These are phyloP conservation scores for Pyronema omphalodes DNA, from an alignment of 495 filamentous ascomycete species.

Conservation along the genomic window DNA sequence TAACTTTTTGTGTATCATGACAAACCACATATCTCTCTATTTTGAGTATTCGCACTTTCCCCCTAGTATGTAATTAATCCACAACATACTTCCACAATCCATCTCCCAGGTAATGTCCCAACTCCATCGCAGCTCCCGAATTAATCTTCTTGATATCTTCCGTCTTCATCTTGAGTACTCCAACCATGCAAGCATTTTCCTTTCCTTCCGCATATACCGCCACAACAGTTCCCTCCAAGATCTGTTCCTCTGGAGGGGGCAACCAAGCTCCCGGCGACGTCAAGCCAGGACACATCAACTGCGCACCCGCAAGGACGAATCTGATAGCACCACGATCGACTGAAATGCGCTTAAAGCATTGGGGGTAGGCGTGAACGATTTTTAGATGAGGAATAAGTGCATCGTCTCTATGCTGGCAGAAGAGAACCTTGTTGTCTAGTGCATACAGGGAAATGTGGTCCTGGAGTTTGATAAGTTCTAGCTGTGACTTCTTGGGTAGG, in stretches of 20 bases:
- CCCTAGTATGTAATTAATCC: constrained; percentile 31
- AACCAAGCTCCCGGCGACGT: constrained; percentile 64
- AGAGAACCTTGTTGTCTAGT: constrained; percentile 54
- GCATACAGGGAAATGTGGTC: constrained; percentile 76
- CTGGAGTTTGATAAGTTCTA: constrained; percentile 76
- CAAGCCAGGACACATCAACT: constrained; percentile 86
- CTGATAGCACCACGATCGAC: constrained; percentile 93
- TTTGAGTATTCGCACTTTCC: too few species aligned
- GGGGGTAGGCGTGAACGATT: constrained; percentile 55
- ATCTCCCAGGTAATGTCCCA: constrained; percentile 84
- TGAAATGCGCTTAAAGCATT: constrained; percentile 43
- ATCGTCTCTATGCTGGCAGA: constrained; percentile 80
- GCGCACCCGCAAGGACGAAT: constrained; percentile 81
- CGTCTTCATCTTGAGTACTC: constrained; percentile 68
- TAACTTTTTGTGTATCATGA: too few species aligned
- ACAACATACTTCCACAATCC: constrained; percentile 69
- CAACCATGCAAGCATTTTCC: constrained; percentile 74
- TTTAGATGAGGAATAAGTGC: constrained; percentile 58
- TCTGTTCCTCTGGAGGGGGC: constrained; percentile 40
- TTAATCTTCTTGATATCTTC: constrained; percentile 82
- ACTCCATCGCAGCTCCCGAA: constrained; percentile 83
- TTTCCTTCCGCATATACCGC: constrained; percentile 87
- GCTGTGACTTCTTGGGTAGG: constrained; percentile 83
- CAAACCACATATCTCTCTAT: too few species aligned
- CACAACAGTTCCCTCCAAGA: constrained; percentile 64